These are phyloP conservation scores for Zalaria obscura DNA, from an alignment of 2,329 filamentous ascomycete genomes.

Conservation along the genomic window DNA sequence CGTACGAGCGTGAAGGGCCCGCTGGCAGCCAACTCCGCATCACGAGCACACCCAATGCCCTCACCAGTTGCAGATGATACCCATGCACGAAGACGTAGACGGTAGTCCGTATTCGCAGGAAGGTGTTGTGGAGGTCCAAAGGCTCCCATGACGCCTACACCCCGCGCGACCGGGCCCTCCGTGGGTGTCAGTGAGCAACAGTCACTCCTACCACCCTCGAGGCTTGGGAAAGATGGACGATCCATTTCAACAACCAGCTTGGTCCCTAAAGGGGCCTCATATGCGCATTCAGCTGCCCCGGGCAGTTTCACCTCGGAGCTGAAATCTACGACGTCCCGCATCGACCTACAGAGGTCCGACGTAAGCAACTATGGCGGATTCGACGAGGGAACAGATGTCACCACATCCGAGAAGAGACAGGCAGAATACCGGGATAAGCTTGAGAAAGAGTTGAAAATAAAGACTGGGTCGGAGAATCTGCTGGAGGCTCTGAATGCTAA, in stretches of 20 bases:
- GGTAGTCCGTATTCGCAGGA: slow-evolving; percentile 2
- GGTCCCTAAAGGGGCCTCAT: slow-evolving; percentile 49
- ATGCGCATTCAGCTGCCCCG: slow-evolving; percentile 54
- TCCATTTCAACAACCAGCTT: slow-evolving; percentile 41
- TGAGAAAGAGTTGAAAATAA: slow-evolving; percentile 94
- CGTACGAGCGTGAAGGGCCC: no score
- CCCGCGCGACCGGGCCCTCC: slow-evolving; percentile 17
- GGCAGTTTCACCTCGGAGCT: slow-evolving; percentile 87
- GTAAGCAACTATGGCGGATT: slow-evolving; percentile 35
- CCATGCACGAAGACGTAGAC: slow-evolving; percentile 14
- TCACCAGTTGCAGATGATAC: slow-evolving; percentile 7
- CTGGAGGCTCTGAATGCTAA: slow-evolving; percentile 88
- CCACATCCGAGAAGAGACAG: slow-evolving; percentile 57
- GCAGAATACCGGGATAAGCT: slow-evolving; percentile 67
- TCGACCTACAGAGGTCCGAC: slow-evolving; percentile 42
- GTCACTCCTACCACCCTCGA: slow-evolving; percentile 28
- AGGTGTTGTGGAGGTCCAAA: slow-evolving; percentile 3
- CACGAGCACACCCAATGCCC: neutral
- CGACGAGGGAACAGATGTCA: slow-evolving; percentile 45
- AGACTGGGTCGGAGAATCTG: slow-evolving; percentile 94
- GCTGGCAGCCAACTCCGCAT: no score
- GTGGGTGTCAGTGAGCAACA: slow-evolving; percentile 11
- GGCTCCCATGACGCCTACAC: slow-evolving; percentile 26
- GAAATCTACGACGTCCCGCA: slow-evolving; percentile 55
- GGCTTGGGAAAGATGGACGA: slow-evolving; percentile 35